Conservation (phyloP, 768 basidiomycete genomes). For the Psilocybe tampanensis region DNA sequence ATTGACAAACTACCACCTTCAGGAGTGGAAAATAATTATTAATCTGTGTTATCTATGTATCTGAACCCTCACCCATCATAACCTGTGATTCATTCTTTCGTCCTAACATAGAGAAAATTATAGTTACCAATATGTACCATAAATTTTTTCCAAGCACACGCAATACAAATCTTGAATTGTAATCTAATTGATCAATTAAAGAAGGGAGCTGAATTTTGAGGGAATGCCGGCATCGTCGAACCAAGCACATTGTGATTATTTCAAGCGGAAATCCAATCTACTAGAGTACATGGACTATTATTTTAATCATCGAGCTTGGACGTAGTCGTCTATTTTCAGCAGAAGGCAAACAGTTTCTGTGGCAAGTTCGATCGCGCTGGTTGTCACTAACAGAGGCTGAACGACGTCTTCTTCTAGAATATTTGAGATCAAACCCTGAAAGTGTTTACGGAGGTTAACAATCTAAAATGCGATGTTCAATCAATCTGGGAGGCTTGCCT, state of each 20-base stretch:
- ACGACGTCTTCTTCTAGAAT: slow-evolving; percentile 97
- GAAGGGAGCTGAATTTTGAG: too few species aligned
- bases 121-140: slow-evolving; percentile 32
- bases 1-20: slow-evolving; percentile 58
- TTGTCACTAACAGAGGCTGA: slow-evolving; percentile 92
- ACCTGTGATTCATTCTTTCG: slow-evolving; percentile 8
- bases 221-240: too few species aligned
- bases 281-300: not conserved
- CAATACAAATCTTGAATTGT: not conserved
- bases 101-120: slow-evolving; percentile 28
- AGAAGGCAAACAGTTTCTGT: slow-evolving; percentile 98
- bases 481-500: slow-evolving; percentile 55
- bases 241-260: too few species aligned
- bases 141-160: slow-evolving; percentile 7
- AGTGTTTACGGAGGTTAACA: not conserved
- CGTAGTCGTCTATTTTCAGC: slow-evolving; percentile 95
- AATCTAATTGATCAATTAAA: not conserved
- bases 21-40: slow-evolving; percentile 23
- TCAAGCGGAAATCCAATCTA: too few species aligned
- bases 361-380: slow-evolving; percentile 91
- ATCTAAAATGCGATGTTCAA: not conserved
- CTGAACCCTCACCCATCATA: slow-evolving; percentile 1
- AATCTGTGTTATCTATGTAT: slow-evolving; percentile 18
- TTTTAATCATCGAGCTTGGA: slow-evolving; percentile 65
- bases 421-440: slow-evolving; percentile 92